phyloP scores from a whole-genome alignment of 2,329 filamentous ascomycete genomes.

The Neurospora sp. region DNA sequence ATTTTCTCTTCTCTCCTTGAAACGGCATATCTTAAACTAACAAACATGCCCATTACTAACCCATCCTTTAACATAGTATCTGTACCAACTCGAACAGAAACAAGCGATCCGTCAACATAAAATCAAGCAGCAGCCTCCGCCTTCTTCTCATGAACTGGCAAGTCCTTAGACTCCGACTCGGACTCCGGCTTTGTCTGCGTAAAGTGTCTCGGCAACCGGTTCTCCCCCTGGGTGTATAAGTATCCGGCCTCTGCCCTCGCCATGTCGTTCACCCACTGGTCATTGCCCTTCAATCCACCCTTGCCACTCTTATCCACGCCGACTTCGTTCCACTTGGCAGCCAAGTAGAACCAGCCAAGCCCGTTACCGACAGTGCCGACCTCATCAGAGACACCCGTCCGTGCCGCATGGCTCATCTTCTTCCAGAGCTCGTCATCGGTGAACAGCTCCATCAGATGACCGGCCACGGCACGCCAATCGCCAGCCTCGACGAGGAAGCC shows the following conservation, averaged over 20 bases:
- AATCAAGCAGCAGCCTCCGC: not conserved
- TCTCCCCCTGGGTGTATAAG: conserved; percentile 50
- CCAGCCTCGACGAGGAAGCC: conserved; percentile 66
- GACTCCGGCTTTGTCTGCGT: conserved; percentile 21
- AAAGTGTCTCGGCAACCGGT: conserved; percentile 44
- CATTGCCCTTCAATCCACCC: conserved; percentile 44
- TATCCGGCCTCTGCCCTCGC: conserved; percentile 54
- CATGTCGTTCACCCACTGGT: conserved; percentile 65
- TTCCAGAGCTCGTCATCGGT: conserved; percentile 54
- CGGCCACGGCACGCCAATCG: conserved; percentile 60
- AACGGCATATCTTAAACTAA: not conserved
- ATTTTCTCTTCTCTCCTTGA: not conserved
- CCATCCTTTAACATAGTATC: not conserved
- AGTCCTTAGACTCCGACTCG: conserved; percentile 5
- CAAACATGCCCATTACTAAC: not conserved
- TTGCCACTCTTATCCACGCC: conserved; percentile 33
- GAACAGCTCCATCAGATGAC: conserved; percentile 56
- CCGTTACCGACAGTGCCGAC: conserved; percentile 74
- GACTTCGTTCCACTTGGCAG: conserved; percentile 50
- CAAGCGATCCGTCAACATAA: not conserved
- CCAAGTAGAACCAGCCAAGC: conserved; percentile 69
- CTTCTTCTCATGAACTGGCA: conserved; percentile 12
- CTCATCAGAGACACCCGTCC: conserved; percentile 64
- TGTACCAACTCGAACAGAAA: not conserved
- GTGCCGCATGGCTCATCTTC: conserved; percentile 56